phyloP scores from a whole-genome alignment of 2,329 filamentous ascomycete species.

The Tolypocladium amazonense region DNA sequence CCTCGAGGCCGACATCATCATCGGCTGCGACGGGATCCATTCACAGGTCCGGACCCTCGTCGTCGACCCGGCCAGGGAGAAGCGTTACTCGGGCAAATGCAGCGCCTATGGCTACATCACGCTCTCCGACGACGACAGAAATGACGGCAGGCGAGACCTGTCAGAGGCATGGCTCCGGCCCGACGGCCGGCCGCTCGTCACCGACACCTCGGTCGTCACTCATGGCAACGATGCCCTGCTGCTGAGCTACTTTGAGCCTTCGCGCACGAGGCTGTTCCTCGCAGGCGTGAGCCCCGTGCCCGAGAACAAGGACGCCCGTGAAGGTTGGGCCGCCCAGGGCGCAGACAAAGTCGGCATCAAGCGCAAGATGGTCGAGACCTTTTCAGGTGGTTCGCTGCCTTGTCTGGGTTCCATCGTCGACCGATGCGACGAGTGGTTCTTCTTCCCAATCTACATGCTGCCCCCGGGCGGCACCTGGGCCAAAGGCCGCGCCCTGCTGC shows the following conservation, averaged over 20 bases:
- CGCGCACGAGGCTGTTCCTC: conserved; percentile 7
- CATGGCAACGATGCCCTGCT: conserved; percentile 10
- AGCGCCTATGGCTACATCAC: conserved; percentile 11
- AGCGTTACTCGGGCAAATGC: conserved; percentile 22
- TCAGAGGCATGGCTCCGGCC: conserved; percentile 1
- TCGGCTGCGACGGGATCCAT: conserved; percentile 30
- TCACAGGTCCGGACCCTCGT: conserved; percentile 19
- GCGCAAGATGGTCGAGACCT: conserved; percentile 6
- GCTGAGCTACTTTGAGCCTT: conserved; percentile 10
- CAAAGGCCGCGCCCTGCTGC: conserved; percentile 30
- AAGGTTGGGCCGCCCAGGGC: conserved; percentile 12
- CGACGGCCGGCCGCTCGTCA: conserved; percentile 10
- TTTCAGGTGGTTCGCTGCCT: conserved; percentile 5
- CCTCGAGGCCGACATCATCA: conserved; percentile 12
- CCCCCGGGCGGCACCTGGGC: conserved; percentile 21
- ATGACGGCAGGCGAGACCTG: not conserved
- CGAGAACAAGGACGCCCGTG: conserved; percentile 11
- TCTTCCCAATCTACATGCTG: conserved; percentile 25
- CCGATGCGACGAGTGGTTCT: conserved; percentile 15
- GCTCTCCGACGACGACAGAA: not conserved
- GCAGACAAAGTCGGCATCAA: conserved; percentile 11
- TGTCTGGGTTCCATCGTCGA: conserved; percentile 10
- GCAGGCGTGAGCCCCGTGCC: conserved; percentile 11
- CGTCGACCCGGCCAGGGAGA: conserved; percentile 12
- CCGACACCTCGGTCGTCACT: conserved; percentile 11